Percentiles rank a stretch among this genome's conserved stretches.
These are phyloP conservation scores for Leucoagaricus sp. DNA, from an alignment of 1,284 basidiomycete species.

Conservation along the genomic window DNA sequence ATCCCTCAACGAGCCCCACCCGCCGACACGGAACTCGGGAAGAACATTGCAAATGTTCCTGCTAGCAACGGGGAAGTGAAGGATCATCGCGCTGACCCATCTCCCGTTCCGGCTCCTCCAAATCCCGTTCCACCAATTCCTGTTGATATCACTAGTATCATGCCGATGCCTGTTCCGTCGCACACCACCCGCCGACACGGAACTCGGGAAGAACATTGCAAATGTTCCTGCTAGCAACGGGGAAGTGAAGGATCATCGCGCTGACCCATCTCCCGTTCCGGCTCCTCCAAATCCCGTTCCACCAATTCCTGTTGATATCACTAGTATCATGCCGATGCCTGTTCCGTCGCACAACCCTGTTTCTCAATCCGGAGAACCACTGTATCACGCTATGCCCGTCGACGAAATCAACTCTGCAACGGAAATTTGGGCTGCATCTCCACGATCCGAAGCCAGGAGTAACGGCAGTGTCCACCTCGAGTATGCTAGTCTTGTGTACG, in stretches of 20 bases:
- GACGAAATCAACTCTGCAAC: constrained; percentile 20
- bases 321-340: neutral
- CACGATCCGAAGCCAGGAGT: constrained; percentile 1
- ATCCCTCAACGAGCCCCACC: constrained; percentile 24
- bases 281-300: neutral
- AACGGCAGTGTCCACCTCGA: constrained; percentile 7
- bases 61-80: constrained; percentile 2
- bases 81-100: neutral
- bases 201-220: constrained; percentile 20
- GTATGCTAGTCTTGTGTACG: neutral
- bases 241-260: neutral
- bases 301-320: constrained; percentile 11
- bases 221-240: constrained; percentile 13
- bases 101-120: neutral
- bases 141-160: constrained; percentile 3
- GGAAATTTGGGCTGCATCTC: constrained; percentile 30
- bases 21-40: too few species aligned
- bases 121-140: constrained; percentile 4
- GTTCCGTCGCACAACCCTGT: neutral
- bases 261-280: neutral
- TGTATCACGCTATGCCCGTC: constrained; percentile 19
- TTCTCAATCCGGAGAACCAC: neutral
- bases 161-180: neutral
- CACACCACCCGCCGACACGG: too few species aligned
- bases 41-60: constrained; percentile 19